Base-by-base conservation (phyloP, 2,329 filamentous ascomycete genomes). In the Pyrenophora seminiperda region DNA sequence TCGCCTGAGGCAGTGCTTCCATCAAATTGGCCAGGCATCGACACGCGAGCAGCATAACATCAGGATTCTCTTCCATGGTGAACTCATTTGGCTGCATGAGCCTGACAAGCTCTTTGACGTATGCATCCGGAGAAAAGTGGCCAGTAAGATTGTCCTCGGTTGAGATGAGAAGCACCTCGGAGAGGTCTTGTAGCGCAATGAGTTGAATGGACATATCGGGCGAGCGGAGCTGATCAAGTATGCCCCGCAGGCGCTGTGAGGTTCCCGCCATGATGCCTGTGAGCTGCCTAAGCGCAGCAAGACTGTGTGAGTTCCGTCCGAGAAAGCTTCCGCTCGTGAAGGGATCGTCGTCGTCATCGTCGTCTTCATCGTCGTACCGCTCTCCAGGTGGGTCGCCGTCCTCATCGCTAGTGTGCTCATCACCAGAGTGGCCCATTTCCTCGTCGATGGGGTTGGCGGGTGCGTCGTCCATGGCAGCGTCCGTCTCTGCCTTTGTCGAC, bases 81-180 rank as follows among this genome's bases (percentile, higher is more conserved):
- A 90, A 85, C 49, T 95, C 91, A 67, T 90, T 90, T 2, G 90
- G 89, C 63, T 95, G 89, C 94, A 99, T 97, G 62, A 99, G 77
- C 10, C 81, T 76, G 39, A 99, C 91, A 43, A 99, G 80, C 75
- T 99, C 94, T 75, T 96, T 97, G 47, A 99, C 91, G 68, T 94
- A 97, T 7, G 90, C 83, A 74, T 99, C 94, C 2, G 94, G 91
- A 1, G 90, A 90, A 72, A 99, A 97, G 67, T 97, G 91, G 4
- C 94, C 94, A 1, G 93, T 90, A 9, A 99, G 81, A 59, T 95
- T 97, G 70, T 99, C 94, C 75, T 99, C 94, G 61, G 94, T 97
- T 9, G 93, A 96, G 30, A 99, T 90, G 22, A 99, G 80, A 4
- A 99, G 79, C 45, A 97, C 87, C 73, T 99, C 92, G 0, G 93